phyloP scores from a whole-genome alignment of 805 yeast genomes.

The Kockiozyma suomiensis region DNA sequence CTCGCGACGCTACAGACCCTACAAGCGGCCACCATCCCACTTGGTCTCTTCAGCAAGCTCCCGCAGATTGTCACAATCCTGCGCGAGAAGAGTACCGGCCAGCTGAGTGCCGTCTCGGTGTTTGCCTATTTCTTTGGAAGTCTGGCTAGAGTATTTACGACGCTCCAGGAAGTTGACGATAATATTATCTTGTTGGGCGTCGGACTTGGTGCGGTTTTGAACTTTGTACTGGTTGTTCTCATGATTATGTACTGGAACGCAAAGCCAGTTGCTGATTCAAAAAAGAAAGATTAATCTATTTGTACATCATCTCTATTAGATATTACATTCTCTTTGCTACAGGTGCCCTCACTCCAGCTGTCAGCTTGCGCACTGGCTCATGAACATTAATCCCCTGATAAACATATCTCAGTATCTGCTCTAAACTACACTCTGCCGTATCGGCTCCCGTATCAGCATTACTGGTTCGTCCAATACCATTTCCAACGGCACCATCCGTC shows the following conservation, averaged over 20 bases:
- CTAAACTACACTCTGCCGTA: conserved; percentile 18
- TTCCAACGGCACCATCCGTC: background rate
- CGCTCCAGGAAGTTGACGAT: conserved; percentile 45
- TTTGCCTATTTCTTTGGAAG: conserved; percentile 46
- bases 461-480: too few relatives aligned
- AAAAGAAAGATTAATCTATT: conserved; percentile 15
- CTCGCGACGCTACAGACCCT: conserved; percentile 29
- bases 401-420: conserved; percentile 28
- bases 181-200: conserved; percentile 43
- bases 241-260: conserved; percentile 42
- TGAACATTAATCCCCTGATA: conserved; percentile 32
- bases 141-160: conserved; percentile 47
- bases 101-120: conserved; percentile 46
- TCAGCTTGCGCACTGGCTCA: conserved; percentile 28
- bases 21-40: conserved; percentile 45
- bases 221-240: conserved; percentile 44
- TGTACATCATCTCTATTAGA: conserved; percentile 23
- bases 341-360: background rate
- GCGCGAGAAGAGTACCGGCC: conserved; percentile 48
- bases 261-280: conserved; percentile 21
- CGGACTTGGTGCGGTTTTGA: conserved; percentile 42
- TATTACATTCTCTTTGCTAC: background rate
- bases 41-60: conserved; percentile 44
- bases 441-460: background rate
- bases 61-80: conserved; percentile 49